Evolutionary conservation across 306 rosid species (phyloP), one percentile per base, ranked within the genome.

Genomic region (Arachis stenosperma): DNA sequence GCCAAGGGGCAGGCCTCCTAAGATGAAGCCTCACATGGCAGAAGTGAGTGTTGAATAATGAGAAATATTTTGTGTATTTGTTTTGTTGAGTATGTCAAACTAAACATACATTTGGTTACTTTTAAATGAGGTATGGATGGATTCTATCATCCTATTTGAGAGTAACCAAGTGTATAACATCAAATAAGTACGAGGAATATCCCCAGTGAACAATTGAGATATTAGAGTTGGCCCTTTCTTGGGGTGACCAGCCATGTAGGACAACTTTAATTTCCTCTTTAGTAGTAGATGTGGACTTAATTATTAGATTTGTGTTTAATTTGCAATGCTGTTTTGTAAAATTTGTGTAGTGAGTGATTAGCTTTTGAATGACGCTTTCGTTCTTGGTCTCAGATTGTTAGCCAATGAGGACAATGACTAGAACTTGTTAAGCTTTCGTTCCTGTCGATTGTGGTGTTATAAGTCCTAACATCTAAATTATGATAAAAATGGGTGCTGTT

Each of bases 1-100:
- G 79, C 92, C 90, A 0, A 83, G 90, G 68, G 91, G 92, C 47
- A 79, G 95, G 64, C 95, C 95, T 71, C 90, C 89, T 5, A 87
- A 89, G 88, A 86, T 69, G 85, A 89, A 86, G 79, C 55, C 79
- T 78, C 46, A 75, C 13, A 55, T 81, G 76, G 56, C 81, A 15
- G 90, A 80, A 82, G 87, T 82, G 50, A 85, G 88, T 50, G 84
- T 82, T 78, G 77, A 84, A 71, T 64, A 84, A 51, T 84, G 77
- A 80, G 42, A 2, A 4, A 7, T 42, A 6, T 33, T 33, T 2
- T 4, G 4, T 33, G 37, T 3, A 33, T 33, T 33, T 33, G 2
- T 22, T 22, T 22, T 22, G 27, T 22, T 22, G 27, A 22, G 27
- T 22, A 22, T 22, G 27, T 22, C 27, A 22, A 22, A 22, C 27